Evolutionary conservation across 768 basidiomycete species (phyloP).

Genomic region (Sarcodon sp.): DNA sequence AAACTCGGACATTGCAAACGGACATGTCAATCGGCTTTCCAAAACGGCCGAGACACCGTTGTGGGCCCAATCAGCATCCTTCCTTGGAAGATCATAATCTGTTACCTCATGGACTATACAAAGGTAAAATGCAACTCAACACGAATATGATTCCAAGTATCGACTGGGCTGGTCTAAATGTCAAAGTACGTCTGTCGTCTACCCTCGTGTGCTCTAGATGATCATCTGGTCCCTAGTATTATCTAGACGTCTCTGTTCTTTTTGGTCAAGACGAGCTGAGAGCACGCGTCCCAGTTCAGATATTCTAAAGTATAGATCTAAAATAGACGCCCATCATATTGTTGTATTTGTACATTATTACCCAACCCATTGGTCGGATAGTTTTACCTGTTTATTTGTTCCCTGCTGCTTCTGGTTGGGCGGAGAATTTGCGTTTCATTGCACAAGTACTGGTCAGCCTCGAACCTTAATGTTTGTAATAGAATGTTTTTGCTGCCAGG

Average conservation of each 20-base stretch:
- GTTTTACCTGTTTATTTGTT: background rate
- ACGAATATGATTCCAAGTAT: conserved; percentile 52
- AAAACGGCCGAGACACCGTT: conserved; percentile 44
- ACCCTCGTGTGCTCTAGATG: background rate
- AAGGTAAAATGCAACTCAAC: conserved; percentile 39
- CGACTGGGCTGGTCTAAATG: conserved; percentile 53
- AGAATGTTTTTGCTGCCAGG: no score
- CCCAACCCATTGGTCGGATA: background rate
- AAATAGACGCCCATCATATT: no score
- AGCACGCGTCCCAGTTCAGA: conserved; percentile 47
- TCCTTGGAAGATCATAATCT: conserved; percentile 30
- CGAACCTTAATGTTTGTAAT: no score
- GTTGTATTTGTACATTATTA: background rate
- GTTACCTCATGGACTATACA: conserved; percentile 59
- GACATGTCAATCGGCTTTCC: conserved; percentile 57
- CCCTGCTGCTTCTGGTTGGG: background rate
- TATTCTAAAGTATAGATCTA: conserved; percentile 23
- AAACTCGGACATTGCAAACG: conserved; percentile 32
- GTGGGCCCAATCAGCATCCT: conserved; percentile 27
- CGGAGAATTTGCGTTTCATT: no score
- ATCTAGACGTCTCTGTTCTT: conserved; percentile 57
- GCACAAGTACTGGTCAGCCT: no score
- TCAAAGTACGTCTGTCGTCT: conserved; percentile 34
- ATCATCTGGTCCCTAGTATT: conserved; percentile 35
- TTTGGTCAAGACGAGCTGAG: conserved; percentile 50